A percentile compares a stretch with the other conserved stretches of the same genome.
phyloP scores from a whole-genome alignment of 2,329 filamentous ascomycete species.

The Fusarium luffae region DNA sequence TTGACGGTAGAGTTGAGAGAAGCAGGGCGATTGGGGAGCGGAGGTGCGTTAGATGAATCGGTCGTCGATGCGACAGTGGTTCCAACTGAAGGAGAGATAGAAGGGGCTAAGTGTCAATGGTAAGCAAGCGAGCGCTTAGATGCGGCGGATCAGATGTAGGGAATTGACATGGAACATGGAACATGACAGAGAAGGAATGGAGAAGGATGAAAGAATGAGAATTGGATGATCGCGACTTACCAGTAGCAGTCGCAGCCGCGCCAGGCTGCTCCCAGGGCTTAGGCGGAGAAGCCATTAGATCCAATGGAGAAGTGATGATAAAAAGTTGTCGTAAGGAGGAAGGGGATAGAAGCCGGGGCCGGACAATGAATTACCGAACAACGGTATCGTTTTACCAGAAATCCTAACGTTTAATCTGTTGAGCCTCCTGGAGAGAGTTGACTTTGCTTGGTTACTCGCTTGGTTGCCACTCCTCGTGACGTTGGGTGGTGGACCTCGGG shows the following conservation, averaged over 20 bases:
- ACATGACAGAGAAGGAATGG: not conserved
- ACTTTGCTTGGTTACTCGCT: slow-evolving; percentile 3
- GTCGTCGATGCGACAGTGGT: slow-evolving; percentile 53
- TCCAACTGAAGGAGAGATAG: slow-evolving; percentile 57
- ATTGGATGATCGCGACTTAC: slow-evolving; percentile 55
- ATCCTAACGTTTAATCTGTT: slow-evolving; percentile 7
- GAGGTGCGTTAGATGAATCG: slow-evolving; percentile 64
- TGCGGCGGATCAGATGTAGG: slow-evolving; percentile 1
- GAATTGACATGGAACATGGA: not conserved
- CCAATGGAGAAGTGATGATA: slow-evolving; percentile 44
- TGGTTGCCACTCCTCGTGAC: slow-evolving; percentile 30
- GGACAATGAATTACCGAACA: slow-evolving; percentile 17
- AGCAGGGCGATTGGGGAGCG: slow-evolving; percentile 83
- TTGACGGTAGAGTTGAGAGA: slow-evolving; percentile 84
- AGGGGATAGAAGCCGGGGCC: slow-evolving; percentile 6
- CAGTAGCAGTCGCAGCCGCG: slow-evolving; percentile 62
- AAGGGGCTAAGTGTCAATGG: slow-evolving; percentile 47
- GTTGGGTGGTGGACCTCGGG: slow-evolving; percentile 38
- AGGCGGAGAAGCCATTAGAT: slow-evolving; percentile 78
- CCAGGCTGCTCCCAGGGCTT: slow-evolving; percentile 96
- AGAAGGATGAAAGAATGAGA: not conserved
- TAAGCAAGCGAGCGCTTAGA: slow-evolving; percentile 44
- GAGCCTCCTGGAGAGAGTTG: slow-evolving; percentile 18
- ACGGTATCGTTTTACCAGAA: slow-evolving; percentile 23
- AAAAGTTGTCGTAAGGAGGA: slow-evolving; percentile 19